These are phyloP conservation scores for Colletotrichum acutatum DNA, from an alignment of 2,329 filamentous ascomycete species.

Conservation along the genomic window DNA sequence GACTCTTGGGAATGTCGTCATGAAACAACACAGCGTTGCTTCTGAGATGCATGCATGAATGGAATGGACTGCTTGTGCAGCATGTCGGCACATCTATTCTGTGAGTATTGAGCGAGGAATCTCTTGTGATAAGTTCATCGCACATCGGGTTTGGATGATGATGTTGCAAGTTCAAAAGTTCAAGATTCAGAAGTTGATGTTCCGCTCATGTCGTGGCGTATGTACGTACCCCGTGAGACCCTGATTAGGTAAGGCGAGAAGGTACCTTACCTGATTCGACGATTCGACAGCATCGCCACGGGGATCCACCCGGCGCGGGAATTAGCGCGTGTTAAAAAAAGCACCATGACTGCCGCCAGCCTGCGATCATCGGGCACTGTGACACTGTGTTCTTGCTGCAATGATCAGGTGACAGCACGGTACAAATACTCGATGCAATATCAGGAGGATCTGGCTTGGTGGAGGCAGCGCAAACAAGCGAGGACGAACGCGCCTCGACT, in stretches of 20 bases:
- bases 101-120: neutral
- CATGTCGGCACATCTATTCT: neutral
- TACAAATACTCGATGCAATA: neutral
- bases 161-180: neutral
- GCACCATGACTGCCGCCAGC: conserved; percentile 20
- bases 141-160: neutral
- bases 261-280: too few species aligned
- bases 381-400: neutral
- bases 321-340: conserved; percentile 32
- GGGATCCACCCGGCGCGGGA: conserved; percentile 14
- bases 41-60: neutral
- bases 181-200: too few species aligned
- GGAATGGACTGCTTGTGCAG: neutral
- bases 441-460: conserved; percentile 19
- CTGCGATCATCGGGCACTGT: neutral
- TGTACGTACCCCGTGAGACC: neutral
- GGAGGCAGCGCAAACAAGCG: conserved; percentile 25
- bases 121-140: neutral
- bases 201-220: neutral
- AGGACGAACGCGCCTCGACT: conserved; percentile 12
- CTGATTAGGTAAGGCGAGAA: neutral
- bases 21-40: conserved; percentile 10
- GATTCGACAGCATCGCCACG: conserved; percentile 28
- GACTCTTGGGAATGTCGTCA: neutral
- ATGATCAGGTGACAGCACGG: too few species aligned